Evolutionary conservation across 352 stramenopile species (phyloP), one percentile per base, ranked within the genome.

Genomic region (Globisporangium megalacanthum): DNA sequence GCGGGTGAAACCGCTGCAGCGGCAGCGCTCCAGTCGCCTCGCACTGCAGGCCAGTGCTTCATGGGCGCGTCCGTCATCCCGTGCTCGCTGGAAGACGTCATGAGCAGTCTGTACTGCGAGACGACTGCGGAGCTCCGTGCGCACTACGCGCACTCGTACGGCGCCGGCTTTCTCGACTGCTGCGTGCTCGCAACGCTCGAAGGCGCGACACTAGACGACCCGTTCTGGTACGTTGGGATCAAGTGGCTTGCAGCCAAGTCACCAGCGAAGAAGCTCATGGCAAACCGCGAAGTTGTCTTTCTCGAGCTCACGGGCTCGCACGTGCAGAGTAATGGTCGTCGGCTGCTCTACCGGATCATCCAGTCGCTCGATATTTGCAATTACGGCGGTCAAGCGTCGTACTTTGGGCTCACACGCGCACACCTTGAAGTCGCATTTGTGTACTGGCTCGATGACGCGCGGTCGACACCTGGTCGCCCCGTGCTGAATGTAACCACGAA

Each of bases 201-300:
- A 60, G 65, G 71, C 33, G 72, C 79, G 15, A 87, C 76, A 31
- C 57, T 77, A 2, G 68, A 80, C 6, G 81, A 91, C 35, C 81
- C 81, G 49, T 91, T 89, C 64, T 87, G 76, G 77, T 91, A 86
- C 60, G 22, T 91, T 20, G 77, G 81, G 4, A 67, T 91, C 46
- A 88, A 89, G 70, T 91, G 81, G 81, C 41, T 84, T 52, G 81
- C 77, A n/a, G 33, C 89, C 49, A 74, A 74, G 50, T 87, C 81
- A 22, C 81, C 81, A 4, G 69, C 86, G 37, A 74, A 80, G 37
- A 69, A 69, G 50, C 66, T 91, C 39, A 65, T 88, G 46, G 69
- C 76, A 36, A 78, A 72, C 61, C 76, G 81, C 7, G 81, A 91
- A 57, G 87, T 88, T 50, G 77, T 88, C 6, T 81, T 77, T 56